Base-by-base conservation (phyloP, 1,284 basidiomycete species). In the Inonotus obliquus region DNA sequence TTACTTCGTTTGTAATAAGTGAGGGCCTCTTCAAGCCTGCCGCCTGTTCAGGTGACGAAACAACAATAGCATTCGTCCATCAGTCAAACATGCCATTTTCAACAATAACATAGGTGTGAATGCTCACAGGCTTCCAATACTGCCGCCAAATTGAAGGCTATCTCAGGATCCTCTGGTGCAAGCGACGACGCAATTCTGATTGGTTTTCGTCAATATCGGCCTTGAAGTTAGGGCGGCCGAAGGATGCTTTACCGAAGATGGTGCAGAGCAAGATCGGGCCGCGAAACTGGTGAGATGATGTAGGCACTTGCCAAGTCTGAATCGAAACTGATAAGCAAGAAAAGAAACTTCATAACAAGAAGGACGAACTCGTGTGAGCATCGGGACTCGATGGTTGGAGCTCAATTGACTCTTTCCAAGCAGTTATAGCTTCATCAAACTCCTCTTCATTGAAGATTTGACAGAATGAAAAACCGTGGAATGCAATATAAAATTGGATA, bases 281-380 rank as follows among this genome's bases (percentile, higher is more conserved):
- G 83, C 61, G 91, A 84, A 56, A 91, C 86, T 71, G 85, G 83
- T 57, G 91, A 91, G 70, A 96, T 86, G 70, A 97, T 92, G 76
- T 97, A 97, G 65, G 95, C 95, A 68, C 91, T 95, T 47, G 95
- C 95, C 45, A 98, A 79, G 77, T 96, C 93, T 95, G 69, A 63
- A 41, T 35, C 41, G 32, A 61, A 49, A 11, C 27, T 29, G 27
- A 17, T 56, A 61, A 62, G 45, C 32, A 63, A 37, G 19, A 63
- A 54, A 59, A 52, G 19, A 51, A 44, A 54, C 25, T 57, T 59
- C 52, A 54, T n/a, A 52, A 57, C 57, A 54, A 65, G 67, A 63
- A 61, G 63, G 51, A 80, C 86, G 69, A 71, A 94, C 95, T 97
- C 29, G 93, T 96, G 75, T 97, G 94, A 21, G 94, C 89, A 72